These are phyloP conservation scores for Pythium angustatum DNA, from an alignment of 352 stramenopile genomes.

Conservation along the genomic window DNA sequence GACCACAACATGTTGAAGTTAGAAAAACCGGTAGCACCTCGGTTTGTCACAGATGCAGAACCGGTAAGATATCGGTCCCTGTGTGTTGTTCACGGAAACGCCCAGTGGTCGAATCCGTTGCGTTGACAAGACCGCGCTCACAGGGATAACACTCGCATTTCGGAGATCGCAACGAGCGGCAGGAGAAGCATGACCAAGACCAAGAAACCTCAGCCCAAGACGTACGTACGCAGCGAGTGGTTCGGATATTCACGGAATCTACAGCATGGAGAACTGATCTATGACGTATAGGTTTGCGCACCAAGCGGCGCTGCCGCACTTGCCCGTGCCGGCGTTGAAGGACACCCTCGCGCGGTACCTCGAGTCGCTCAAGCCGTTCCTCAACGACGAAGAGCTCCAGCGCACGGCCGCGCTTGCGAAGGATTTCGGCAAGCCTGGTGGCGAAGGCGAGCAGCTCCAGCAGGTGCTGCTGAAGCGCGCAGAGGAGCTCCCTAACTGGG, in stretches of 20 bases:
- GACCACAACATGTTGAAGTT: slow-evolving; percentile 9
- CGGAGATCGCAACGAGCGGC: background rate
- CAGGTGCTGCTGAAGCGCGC: slow-evolving; percentile 49
- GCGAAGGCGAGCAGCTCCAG: slow-evolving; percentile 52
- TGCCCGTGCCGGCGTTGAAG: slow-evolving; percentile 85
- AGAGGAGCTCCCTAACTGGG: slow-evolving; percentile 54
- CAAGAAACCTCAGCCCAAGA: slow-evolving; percentile 22
- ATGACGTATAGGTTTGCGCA: slow-evolving; percentile 32
- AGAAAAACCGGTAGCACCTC: background rate
- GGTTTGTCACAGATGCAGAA: no score
- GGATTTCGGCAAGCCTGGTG: slow-evolving; percentile 51
- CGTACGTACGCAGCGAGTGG: background rate
- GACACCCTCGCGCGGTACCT: slow-evolving; percentile 87
- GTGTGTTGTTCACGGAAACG: slow-evolving; percentile 18
- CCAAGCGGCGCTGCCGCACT: slow-evolving; percentile 65
- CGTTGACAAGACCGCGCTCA: background rate
- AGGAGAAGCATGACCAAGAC: slow-evolving; percentile 24
- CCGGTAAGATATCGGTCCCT: no score
- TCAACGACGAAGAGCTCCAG: slow-evolving; percentile 55
- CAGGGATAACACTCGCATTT: background rate
- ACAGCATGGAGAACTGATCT: background rate
- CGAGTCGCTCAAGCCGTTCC: slow-evolving; percentile 59
- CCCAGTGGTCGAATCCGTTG: background rate
- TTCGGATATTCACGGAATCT: background rate
- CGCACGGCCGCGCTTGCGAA: slow-evolving; percentile 39